Evolutionary conservation across 78 protist genomes (phyloP).

Genomic region (Dictyostelium citrinum): DNA sequence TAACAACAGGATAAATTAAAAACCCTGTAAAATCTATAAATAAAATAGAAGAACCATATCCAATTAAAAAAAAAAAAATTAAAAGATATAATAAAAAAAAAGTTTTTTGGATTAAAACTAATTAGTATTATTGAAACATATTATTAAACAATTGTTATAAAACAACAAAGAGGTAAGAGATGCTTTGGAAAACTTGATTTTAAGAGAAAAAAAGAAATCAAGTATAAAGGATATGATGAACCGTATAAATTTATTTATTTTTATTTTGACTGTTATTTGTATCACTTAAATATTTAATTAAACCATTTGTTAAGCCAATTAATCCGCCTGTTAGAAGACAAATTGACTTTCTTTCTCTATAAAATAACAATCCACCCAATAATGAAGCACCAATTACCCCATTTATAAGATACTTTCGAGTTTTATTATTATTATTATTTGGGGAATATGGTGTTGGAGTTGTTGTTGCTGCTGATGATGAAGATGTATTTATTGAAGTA

Average conservation of each 20-base stretch:
- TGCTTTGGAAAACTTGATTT: too few species aligned
- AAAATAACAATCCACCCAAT: conserved; percentile 19
- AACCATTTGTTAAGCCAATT: conserved; percentile 41
- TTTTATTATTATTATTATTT: neutral
- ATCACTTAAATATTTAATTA: neutral
- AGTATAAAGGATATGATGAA: too few species aligned
- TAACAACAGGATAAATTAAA: too few species aligned
- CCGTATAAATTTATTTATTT: neutral
- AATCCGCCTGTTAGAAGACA: conserved; percentile 8
- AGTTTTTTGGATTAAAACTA: too few species aligned
- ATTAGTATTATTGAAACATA: too few species aligned
- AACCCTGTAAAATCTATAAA: too few species aligned
- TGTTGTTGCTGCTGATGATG: neutral
- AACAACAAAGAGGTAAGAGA: too few species aligned
- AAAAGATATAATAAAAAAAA: too few species aligned
- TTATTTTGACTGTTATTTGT: neutral
- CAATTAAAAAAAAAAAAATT: too few species aligned
- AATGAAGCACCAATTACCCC: conserved; percentile 18
- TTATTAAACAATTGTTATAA: too few species aligned
- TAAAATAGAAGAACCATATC: too few species aligned
- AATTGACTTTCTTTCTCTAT: conserved; percentile 8
- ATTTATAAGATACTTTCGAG: neutral
- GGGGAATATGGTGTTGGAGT: neutral
- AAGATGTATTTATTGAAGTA: neutral
- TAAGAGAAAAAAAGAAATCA: too few species aligned